phyloP scores from a whole-genome alignment of 352 stramenopile species.

The Aphanomyces astaci region DNA sequence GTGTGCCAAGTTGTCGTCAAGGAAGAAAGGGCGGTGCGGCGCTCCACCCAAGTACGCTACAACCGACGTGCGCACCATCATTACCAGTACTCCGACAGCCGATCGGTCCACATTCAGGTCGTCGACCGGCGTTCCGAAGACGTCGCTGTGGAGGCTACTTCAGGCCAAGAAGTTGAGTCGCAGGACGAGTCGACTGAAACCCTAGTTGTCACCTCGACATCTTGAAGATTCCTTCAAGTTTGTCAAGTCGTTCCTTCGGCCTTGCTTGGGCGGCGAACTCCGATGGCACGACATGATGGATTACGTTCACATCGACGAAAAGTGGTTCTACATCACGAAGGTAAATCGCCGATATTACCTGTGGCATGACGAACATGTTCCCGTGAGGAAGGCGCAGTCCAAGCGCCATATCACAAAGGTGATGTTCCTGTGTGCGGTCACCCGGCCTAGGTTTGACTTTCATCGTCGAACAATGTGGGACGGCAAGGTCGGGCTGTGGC shows the following conservation, averaged over 20 bases:
- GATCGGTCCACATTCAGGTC: not conserved
- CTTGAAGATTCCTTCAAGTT: not conserved
- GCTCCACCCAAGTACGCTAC: not conserved
- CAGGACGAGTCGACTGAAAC: not conserved
- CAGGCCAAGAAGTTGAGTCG: not conserved
- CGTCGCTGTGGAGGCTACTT: not conserved
- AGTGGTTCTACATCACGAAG: conserved; percentile 34
- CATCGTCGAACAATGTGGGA: conserved; percentile 32
- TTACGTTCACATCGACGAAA: conserved; percentile 8
- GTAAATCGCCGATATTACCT: conserved; percentile 30
- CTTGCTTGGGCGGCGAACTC: too few species aligned
- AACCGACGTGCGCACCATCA: not conserved
- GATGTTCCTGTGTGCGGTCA: conserved; percentile 41
- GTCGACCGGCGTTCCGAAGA: not conserved
- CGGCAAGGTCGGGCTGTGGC: conserved; percentile 40
- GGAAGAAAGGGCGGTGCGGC: not conserved
- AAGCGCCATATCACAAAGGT: conserved; percentile 27
- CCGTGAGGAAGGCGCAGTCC: conserved; percentile 1
- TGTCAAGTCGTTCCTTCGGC: not conserved
- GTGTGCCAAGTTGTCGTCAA: not conserved
- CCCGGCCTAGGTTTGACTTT: conserved; percentile 35
- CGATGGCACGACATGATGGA: not conserved
- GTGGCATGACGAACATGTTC: not conserved
- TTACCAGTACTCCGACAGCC: not conserved
- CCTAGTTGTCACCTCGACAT: not conserved